These are phyloP conservation scores for Candolleomyces aberdarensis DNA, from an alignment of 768 basidiomycete genomes.

Conservation along the genomic window DNA sequence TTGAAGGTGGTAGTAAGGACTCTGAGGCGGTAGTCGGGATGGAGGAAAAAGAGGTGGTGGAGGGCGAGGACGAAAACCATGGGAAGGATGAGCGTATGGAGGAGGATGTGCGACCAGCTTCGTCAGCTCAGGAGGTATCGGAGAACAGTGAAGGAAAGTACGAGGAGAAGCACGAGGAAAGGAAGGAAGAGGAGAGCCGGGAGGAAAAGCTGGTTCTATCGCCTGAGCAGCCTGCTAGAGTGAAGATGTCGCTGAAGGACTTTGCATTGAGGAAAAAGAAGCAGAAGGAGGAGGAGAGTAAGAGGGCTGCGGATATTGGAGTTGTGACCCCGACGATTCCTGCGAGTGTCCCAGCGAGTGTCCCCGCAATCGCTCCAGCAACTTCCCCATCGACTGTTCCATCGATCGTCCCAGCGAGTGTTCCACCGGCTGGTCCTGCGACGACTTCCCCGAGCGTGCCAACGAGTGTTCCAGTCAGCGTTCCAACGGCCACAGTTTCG, in stretches of 20 bases:
- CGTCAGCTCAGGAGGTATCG: neutral
- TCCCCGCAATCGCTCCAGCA: neutral
- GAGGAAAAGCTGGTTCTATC: neutral
- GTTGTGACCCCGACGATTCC: conserved; percentile 11
- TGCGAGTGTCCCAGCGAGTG: too few species aligned
- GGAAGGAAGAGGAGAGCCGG: too few species aligned
- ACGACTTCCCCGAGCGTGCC: too few species aligned
- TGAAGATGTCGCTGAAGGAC: conserved; percentile 59
- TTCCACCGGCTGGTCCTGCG: too few species aligned
- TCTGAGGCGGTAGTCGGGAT: neutral
- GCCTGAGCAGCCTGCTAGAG: conserved; percentile 29
- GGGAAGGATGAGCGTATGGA: neutral
- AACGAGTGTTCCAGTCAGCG: too few species aligned
- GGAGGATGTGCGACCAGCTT: neutral
- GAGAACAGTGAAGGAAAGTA: neutral
- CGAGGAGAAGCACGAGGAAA: too few species aligned
- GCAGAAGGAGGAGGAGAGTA: conserved; percentile 42
- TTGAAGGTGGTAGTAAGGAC: neutral
- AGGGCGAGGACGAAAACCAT: neutral
- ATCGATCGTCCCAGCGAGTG: neutral
- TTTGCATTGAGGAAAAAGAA: conserved; percentile 55
- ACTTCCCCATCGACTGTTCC: neutral
- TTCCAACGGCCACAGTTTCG: too few species aligned
- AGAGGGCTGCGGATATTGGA: conserved; percentile 7
- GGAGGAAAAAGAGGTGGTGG: neutral